A percentile compares a stretch with the other conserved stretches of the same genome.
These are phyloP conservation scores for Priceomyces haplophilus DNA, from an alignment of 805 yeast genomes.

Conservation along the genomic window DNA sequence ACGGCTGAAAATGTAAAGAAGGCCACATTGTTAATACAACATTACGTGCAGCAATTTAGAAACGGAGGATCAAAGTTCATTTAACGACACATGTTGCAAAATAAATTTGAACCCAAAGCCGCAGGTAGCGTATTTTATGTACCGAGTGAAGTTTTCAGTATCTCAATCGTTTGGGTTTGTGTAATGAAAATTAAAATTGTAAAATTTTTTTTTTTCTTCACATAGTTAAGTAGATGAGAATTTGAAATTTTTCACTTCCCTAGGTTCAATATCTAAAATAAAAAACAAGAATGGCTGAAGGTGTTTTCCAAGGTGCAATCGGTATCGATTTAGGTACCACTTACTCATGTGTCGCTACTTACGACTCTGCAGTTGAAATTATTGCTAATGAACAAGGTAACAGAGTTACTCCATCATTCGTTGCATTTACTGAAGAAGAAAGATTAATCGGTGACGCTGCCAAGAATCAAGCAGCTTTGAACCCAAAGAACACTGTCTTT, in stretches of 20 bases:
- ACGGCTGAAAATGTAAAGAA: conserved; percentile 11
- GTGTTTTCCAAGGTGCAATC: conserved; percentile 93
- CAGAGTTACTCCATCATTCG: conserved; percentile 51
- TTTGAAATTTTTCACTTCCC: conserved; percentile 7
- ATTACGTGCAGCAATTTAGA: conserved; percentile 4
- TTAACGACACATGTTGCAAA: neutral
- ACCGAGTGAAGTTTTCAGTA: conserved; percentile 8
- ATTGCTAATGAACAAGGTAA: conserved; percentile 52
- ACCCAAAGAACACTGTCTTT: conserved; percentile 49
- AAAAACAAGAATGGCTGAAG: conserved; percentile 74
- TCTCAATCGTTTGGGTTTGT: conserved; percentile 1
- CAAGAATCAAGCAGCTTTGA: conserved; percentile 49
- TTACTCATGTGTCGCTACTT: conserved; percentile 51
- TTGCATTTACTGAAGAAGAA: conserved; percentile 48
- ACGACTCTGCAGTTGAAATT: conserved; percentile 48
- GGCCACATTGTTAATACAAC: conserved; percentile 13
- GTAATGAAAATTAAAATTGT: conserved; percentile 3
- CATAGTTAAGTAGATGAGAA: conserved; percentile 6
- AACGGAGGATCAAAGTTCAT: conserved; percentile 5
- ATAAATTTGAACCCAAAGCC: neutral
- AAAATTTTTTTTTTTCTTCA: conserved; percentile 8
- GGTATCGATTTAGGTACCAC: conserved; percentile 54
- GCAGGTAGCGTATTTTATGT: conserved; percentile 6
- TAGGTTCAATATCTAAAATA: conserved; percentile 5
- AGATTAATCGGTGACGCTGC: conserved; percentile 53